Percentiles rank a stretch among this genome's conserved stretches.
phyloP scores from a whole-genome alignment of 2,329 filamentous ascomycete species.

The Lizonia empirigonia region DNA sequence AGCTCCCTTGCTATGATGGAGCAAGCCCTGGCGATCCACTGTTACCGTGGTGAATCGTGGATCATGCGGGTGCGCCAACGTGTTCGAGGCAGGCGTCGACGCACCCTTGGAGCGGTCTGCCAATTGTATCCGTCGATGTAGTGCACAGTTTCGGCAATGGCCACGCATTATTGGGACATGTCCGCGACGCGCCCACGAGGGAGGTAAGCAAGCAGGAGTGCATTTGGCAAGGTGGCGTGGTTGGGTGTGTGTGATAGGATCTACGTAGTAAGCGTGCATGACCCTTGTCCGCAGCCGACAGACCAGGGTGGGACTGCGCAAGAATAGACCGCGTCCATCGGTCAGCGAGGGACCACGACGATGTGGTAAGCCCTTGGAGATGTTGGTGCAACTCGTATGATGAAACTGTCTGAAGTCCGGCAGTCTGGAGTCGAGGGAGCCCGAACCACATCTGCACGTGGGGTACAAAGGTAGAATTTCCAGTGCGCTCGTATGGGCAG shows the following conservation, averaged over 20 bases:
- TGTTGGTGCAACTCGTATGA: slow-evolving; percentile 13
- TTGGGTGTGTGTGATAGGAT: slow-evolving; percentile 19
- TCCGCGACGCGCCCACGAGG: slow-evolving; percentile 8
- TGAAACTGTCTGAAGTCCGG: slow-evolving; percentile 10
- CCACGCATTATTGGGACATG: slow-evolving; percentile 12
- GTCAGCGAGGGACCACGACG: slow-evolving; percentile 23
- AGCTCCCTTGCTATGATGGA: slow-evolving; percentile 25
- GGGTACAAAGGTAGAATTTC: slow-evolving; percentile 8
- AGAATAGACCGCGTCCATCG: slow-evolving; percentile 27
- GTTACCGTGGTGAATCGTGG: slow-evolving; percentile 20
- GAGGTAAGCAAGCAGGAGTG: slow-evolving; percentile 27
- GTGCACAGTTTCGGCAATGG: slow-evolving; percentile 12
- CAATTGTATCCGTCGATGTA: slow-evolving; percentile 10
- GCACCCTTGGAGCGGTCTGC: slow-evolving; percentile 7
- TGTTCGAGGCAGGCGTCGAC: slow-evolving; percentile 16
- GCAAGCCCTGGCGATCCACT: slow-evolving; percentile 29
- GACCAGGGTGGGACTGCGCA: slow-evolving; percentile 11
- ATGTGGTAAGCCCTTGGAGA: slow-evolving; percentile 18
- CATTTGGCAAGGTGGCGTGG: slow-evolving; percentile 24
- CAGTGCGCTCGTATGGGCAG: background rate
- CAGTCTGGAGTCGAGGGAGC: slow-evolving; percentile 18
- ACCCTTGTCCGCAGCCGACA: slow-evolving; percentile 20
- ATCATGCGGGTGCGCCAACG: slow-evolving; percentile 23
- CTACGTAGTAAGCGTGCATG: slow-evolving; percentile 22
- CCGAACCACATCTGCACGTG: slow-evolving; percentile 21